Evolutionary conservation across 805 yeast species (phyloP), one percentile per base, ranked within the genome.

Genomic region (Clavispora phyllophila): DNA sequence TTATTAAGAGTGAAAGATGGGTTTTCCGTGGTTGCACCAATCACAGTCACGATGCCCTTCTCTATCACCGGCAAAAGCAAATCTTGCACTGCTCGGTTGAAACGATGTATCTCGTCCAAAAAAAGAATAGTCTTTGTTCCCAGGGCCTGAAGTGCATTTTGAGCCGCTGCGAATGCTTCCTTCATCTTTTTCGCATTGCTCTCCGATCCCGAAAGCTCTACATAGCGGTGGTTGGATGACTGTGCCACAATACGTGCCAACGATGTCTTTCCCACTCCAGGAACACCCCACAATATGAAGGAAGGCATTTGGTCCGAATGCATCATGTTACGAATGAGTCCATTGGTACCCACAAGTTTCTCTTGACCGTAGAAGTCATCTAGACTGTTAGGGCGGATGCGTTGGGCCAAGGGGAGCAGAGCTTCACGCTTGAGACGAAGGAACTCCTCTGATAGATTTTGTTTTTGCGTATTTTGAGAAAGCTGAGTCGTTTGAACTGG

Each of bases 1-100:
- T 66, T 67, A 44, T 68, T 70, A 24, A 70, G 48, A 1, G 66
- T 64, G 46, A 70, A 70, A 1, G 74, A 68, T 1, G 75, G 75
- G 58, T 93, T 93, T 58, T 93, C 99, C 0, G 75, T 70, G 23
- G 75, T 70, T 7, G 75, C 75, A 0, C 74, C 75, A 17, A 70
- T 60, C 1, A 70, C 65, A 0, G 71, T 68, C 3, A 66, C 58
- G 1, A 52, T 37, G 0, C 75, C 75, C 29, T 61, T 62, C 42
- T 70, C 75, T 5, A 70, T 59, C 12, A 66, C 72, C 0, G 75
- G 75, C 7, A 70, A 54, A 15, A 70, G 56, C 22, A 68, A 44
- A 46, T 70, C 75, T 43, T 70, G 75, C 9, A 64, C 68, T 0
- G 71, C 70, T 38, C 68, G 67, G 48, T 70, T 69, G 53, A 66